phyloP scores from a whole-genome alignment of 2,329 filamentous ascomycete genomes.

The Cytospora leucostoma region DNA sequence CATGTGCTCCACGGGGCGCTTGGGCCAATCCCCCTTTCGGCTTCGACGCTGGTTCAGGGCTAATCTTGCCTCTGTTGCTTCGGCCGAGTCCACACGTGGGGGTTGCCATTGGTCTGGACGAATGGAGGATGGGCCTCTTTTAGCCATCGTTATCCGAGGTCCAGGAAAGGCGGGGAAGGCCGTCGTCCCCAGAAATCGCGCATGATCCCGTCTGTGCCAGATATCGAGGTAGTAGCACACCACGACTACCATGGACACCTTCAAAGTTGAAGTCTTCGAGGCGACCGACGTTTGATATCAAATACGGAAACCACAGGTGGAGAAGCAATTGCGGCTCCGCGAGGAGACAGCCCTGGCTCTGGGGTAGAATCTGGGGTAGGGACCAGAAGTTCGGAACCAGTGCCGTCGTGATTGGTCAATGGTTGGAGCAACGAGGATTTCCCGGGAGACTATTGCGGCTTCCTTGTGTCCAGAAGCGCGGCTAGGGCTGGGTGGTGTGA shows the following conservation, averaged over 20 bases:
- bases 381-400: conserved; percentile 7
- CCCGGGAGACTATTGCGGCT: conserved; percentile 19
- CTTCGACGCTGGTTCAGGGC: background rate
- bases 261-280: background rate
- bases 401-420: conserved; percentile 17
- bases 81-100: conserved; percentile 20
- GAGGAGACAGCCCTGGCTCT: conserved; percentile 9
- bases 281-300: conserved; percentile 4
- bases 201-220: background rate
- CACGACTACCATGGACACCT: background rate
- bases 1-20: background rate
- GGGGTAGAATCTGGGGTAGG: conserved; percentile 23
- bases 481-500: background rate
- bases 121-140: conserved; percentile 14
- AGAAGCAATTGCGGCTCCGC: conserved; percentile 27
- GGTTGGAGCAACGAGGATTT: conserved; percentile 26
- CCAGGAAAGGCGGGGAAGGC: conserved; percentile 20
- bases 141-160: conserved; percentile 25
- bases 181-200: conserved; percentile 1
- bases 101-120: conserved; percentile 21
- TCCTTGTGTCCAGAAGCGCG: background rate
- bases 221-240: background rate
- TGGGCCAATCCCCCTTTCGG: background rate
- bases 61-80: conserved; percentile 16
- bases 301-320: conserved; percentile 16